These are phyloP conservation scores for Dryadomyces quercivorus DNA, from an alignment of 2,329 filamentous ascomycete species.

Conservation along the genomic window DNA sequence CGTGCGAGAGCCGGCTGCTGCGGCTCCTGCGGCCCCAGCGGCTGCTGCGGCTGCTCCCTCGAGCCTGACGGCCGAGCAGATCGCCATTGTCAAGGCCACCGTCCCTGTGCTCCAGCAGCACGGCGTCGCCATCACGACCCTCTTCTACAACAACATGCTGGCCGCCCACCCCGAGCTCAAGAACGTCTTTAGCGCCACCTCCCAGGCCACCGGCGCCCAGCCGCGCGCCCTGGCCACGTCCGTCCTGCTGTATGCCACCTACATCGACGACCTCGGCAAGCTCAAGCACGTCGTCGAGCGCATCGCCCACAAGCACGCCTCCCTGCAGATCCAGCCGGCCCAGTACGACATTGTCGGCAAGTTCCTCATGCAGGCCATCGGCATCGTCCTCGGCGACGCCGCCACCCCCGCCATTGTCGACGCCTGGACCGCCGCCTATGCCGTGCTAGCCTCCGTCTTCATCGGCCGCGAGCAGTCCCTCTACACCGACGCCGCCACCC, in stretches of 20 bases:
- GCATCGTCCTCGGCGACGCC: conserved; percentile 52
- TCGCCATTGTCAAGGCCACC: conserved; percentile 63
- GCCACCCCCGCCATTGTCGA: conserved; percentile 54
- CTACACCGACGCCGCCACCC: conserved; percentile 30
- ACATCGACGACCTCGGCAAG: conserved; percentile 57
- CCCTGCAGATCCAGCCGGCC: conserved; percentile 54
- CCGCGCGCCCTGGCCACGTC: conserved; percentile 56
- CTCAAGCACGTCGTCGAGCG: conserved; percentile 47
- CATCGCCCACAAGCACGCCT: conserved; percentile 67
- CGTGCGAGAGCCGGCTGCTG: background rate
- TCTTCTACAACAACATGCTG: conserved; percentile 63
- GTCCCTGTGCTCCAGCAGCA: conserved; percentile 59
- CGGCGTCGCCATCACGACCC: conserved; percentile 55
- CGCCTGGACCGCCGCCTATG: conserved; percentile 63
- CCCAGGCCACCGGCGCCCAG: conserved; percentile 57
- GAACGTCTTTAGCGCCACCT: conserved; percentile 58
- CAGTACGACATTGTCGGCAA: conserved; percentile 61
- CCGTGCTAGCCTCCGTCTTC: conserved; percentile 58
- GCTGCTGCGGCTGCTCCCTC: conserved; percentile 1
- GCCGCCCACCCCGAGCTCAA: conserved; percentile 50
- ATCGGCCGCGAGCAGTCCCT: conserved; percentile 51
- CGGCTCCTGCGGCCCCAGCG: background rate
- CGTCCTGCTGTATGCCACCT: conserved; percentile 58
- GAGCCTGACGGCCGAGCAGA: conserved; percentile 49
- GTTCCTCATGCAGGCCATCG: conserved; percentile 56